Base-by-base conservation (phyloP, 164 flowering plant species). In the Vitis riparia region DNA sequence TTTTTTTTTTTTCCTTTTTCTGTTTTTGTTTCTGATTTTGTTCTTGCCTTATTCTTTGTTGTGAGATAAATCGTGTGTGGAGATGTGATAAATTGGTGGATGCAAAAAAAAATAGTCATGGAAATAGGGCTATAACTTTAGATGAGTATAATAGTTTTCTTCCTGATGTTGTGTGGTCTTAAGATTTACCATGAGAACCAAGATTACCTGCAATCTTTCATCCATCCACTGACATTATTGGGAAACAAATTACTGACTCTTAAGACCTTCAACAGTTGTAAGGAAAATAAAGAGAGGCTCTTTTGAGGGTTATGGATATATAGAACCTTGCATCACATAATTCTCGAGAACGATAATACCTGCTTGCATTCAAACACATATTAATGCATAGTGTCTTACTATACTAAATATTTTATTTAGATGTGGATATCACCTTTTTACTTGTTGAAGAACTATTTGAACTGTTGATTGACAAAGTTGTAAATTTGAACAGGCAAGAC, bases 401-500 rank as follows among this genome's bases (percentile, higher is more conserved):
- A 37, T 37, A 3, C 8, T 6, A 37, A 37, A 37, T 37, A 37
- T 37, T 37, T 37, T 37, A 37, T 27, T 11, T 1, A 67, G 3
- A 16, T 56, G 14, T 3, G 16, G 44, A 51, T 66, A 11, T 15
- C 15, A 3, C 7, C 15, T 29, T 56, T 56, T 10, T 37, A 11
- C 1, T 51, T 37, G 70, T 2, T 8, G 9, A 13, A 13, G 56
- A 47, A 57, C 5, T 17, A 2, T 11, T n/a, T 44, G 30, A 49
- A 51, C 44, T 51, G 15, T 61, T 9, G 9, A 62, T 67, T 71
- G 68, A 75, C 62, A 37, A 52, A 49, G 9, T 13, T 64, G 55
- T 69, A 58, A 53, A 62, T 8, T 76, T 75, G 50, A 29, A 23
- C 94, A 93, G 99, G 99, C 32, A 95, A 79, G 87, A 95, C 99